Conservation (phyloP, 345 rosid genomes). For the Pistacia integerrima region DNA sequence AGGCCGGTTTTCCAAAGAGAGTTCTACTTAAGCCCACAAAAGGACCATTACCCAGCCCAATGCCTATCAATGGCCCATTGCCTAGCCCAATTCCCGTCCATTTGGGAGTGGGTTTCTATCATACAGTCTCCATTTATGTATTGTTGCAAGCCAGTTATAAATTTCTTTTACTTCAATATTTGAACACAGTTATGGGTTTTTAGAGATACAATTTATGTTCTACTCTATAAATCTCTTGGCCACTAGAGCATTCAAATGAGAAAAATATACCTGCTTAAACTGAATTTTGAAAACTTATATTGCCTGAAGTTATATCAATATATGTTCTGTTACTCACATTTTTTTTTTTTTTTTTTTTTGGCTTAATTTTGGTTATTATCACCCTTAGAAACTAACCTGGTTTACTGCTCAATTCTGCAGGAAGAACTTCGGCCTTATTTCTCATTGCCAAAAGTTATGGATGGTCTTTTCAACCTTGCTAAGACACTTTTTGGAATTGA, state of each 20-base stretch:
- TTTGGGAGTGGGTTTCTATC: no score
- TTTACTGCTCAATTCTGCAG: slow-evolving; percentile 37
- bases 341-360: background rate
- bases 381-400: background rate
- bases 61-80: no score
- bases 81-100: no score
- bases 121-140: background rate
- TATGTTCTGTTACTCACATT: background rate
- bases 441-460: slow-evolving; percentile 86
- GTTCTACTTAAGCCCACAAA: no score
- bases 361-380: background rate
- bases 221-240: slow-evolving; percentile 4
- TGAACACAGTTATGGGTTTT: background rate
- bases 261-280: background rate
- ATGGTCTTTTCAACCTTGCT: slow-evolving; percentile 79
- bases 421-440: slow-evolving; percentile 90
- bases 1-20: no score
- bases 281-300: background rate
- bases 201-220: background rate
- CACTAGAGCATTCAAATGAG: background rate
- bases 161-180: background rate
- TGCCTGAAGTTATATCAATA: background rate
- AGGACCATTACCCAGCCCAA: no score
- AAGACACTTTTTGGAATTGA: slow-evolving; percentile 72
- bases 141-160: background rate